Evolutionary conservation across 2,329 filamentous ascomycete species (phyloP), one percentile per base, ranked within the genome.

Genomic region (Penicillium sp.): DNA sequence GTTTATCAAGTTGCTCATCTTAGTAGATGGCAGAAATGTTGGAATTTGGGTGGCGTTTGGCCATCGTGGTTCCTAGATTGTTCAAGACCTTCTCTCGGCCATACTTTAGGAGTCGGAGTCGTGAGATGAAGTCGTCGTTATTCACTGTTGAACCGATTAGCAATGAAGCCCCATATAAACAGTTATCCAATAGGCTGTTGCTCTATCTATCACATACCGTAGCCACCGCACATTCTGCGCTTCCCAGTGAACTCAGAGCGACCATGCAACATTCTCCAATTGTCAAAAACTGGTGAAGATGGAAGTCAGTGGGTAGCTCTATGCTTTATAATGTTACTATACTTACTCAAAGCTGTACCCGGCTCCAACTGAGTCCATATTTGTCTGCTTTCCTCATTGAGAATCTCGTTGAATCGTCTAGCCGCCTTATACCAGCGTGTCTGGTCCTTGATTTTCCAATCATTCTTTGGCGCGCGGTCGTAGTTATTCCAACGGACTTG

Each of bases 401-500:
- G 69, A 27, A 96, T 85, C 25, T 80, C 76, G 61, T 91, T 81
- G 81, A 88, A 98, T 66, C 86, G 86, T 51, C 85, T 81, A 14
- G 92, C 93, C 0, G 93, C 93, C 21, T 79, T 74, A 71, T 97
- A 98, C 92, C 93, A 98, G 37, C 75, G 70, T 8, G 76, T 73
- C 2, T 87, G 80, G 4, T 80, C 72, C 23, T 78, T 74, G 19
- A 81, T 66, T 4, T 72, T 73, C 68, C 86, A 84, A 43, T 79
- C 63, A 14, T 85, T 84, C 58, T 91, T 81, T 2, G 88, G 83
- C 1, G 90, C 91, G 42, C 95, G 83, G 72, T 98, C 95, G 61
- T 92, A 89, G 62, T 93, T 93, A 73, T 99, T 99, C 95, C 95
- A 99, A 53, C 93, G 84, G 7, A 98, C 81, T 55, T 92, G 88